phyloP scores from a whole-genome alignment of 768 basidiomycete species.

The Rhizopogon vinicolor region DNA sequence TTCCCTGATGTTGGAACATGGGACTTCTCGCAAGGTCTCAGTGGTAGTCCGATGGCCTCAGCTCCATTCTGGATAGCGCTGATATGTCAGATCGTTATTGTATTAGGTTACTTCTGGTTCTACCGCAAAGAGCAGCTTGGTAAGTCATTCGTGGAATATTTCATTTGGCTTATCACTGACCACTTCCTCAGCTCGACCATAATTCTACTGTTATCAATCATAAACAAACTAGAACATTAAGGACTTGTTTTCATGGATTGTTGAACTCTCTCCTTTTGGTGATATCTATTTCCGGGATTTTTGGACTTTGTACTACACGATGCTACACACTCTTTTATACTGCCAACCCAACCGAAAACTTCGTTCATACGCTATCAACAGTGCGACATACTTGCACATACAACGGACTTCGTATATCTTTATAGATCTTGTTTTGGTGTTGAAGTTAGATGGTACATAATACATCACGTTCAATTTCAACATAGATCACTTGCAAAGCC shows the following conservation, averaged over 20 bases:
- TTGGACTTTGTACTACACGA: neutral
- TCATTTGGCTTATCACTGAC: neutral
- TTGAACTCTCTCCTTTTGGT: too few relatives aligned
- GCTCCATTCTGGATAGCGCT: constrained; percentile 89
- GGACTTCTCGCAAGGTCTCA: constrained; percentile 73
- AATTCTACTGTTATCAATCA: neutral
- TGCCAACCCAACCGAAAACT: neutral
- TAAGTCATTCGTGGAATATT: constrained; percentile 30
- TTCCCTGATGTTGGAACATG: constrained; percentile 92
- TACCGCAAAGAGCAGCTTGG: constrained; percentile 92
- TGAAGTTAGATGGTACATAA: neutral
- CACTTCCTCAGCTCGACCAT: constrained; percentile 20
- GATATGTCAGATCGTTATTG: constrained; percentile 76
- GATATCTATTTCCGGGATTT: neutral
- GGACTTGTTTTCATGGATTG: neutral
- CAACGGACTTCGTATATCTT: neutral
- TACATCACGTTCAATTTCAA: neutral
- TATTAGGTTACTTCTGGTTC: constrained; percentile 94
- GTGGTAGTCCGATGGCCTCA: constrained; percentile 77
- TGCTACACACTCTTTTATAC: neutral
- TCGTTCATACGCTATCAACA: neutral
- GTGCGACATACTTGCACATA: neutral
- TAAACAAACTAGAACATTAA: constrained; percentile 1
- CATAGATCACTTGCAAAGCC: neutral
- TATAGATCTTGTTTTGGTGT: neutral